Conservation (phyloP, 169 alveolate species). For the Plasmodium vinckei region DNA sequence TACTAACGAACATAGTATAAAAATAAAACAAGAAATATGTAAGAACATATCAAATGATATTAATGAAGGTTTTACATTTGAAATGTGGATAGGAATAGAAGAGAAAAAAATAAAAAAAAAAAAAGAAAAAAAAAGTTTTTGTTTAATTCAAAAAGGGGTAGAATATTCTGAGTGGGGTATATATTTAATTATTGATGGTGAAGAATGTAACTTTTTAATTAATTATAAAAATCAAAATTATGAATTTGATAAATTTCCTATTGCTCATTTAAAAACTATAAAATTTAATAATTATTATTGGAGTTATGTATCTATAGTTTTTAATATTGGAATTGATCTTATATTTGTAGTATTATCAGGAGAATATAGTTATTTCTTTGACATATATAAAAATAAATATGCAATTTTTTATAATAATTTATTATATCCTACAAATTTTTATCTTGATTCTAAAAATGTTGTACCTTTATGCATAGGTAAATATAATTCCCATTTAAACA, state of each 20-base stretch:
- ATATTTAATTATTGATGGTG: slow-evolving; percentile 24
- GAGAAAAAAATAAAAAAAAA: slow-evolving; percentile 7
- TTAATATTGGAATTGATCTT: slow-evolving; percentile 56
- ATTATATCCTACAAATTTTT: slow-evolving; percentile 57
- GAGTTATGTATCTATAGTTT: slow-evolving; percentile 33
- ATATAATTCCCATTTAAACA: not conserved
- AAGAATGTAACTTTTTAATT: slow-evolving; percentile 41
- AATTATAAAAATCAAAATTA: slow-evolving; percentile 25
- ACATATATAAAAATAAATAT: slow-evolving; percentile 9
- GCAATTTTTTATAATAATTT: slow-evolving; percentile 41
- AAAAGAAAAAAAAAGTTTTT: slow-evolving; percentile 29
- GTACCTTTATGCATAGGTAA: slow-evolving; percentile 33
- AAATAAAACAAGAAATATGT: slow-evolving; percentile 44
- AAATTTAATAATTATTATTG: slow-evolving; percentile 28
- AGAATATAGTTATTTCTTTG: slow-evolving; percentile 17
- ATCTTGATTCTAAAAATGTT: not conserved
- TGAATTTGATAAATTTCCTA: slow-evolving; percentile 40
- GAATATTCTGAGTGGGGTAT: slow-evolving; percentile 44
- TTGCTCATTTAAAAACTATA: slow-evolving; percentile 18
- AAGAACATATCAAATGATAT: slow-evolving; percentile 23
- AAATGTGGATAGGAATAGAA: slow-evolving; percentile 67
- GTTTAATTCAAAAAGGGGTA: slow-evolving; percentile 50
- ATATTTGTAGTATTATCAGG: slow-evolving; percentile 57
- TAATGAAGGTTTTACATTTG: slow-evolving; percentile 71
- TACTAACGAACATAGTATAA: slow-evolving; percentile 44